Percentiles rank a stretch among this genome's conserved stretches.
phyloP scores from a whole-genome alignment of 306 rosid species.

The Quercus mongolica region DNA sequence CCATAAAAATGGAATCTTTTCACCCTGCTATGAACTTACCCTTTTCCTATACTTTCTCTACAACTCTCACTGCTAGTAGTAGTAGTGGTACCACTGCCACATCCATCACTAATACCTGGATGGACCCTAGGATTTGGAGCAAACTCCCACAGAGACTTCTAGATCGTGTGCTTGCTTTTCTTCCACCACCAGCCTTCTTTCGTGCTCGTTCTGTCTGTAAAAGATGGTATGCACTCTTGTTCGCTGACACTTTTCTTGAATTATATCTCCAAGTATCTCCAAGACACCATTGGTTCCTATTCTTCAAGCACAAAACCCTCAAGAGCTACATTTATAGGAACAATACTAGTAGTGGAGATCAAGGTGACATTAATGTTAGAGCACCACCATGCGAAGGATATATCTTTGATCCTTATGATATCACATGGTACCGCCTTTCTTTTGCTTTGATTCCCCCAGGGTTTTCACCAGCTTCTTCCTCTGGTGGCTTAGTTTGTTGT shows the following conservation, averaged over 20 bases:
- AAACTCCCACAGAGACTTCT: constrained; percentile 72
- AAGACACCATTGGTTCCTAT: constrained; percentile 69
- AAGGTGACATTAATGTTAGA: background rate
- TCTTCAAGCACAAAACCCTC: constrained; percentile 64
- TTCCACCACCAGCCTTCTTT: constrained; percentile 87
- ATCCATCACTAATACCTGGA: constrained; percentile 37
- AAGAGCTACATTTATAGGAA: constrained; percentile 47
- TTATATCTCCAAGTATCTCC: constrained; percentile 65
- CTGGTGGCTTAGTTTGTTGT: constrained; percentile 76
- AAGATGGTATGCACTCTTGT: constrained; percentile 80
- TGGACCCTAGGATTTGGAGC: constrained; percentile 91
- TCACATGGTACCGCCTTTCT: constrained; percentile 68
- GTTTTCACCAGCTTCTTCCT: constrained; percentile 74
- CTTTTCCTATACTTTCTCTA: constrained; percentile 55
- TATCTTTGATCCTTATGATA: constrained; percentile 74
- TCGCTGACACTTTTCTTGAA: constrained; percentile 63
- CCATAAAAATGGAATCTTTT: constrained; percentile 55
- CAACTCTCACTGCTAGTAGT: constrained; percentile 8
- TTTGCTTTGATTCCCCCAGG: constrained; percentile 62
- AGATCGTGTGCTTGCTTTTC: constrained; percentile 73
- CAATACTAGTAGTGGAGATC: constrained; percentile 19
- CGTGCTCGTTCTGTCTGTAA: constrained; percentile 84
- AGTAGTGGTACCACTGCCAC: constrained; percentile 8
- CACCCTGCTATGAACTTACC: constrained; percentile 55
- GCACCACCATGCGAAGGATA: constrained; percentile 49